phyloP scores from a whole-genome alignment of 2,329 filamentous ascomycete species.

The Neoarthrinium moseri region DNA sequence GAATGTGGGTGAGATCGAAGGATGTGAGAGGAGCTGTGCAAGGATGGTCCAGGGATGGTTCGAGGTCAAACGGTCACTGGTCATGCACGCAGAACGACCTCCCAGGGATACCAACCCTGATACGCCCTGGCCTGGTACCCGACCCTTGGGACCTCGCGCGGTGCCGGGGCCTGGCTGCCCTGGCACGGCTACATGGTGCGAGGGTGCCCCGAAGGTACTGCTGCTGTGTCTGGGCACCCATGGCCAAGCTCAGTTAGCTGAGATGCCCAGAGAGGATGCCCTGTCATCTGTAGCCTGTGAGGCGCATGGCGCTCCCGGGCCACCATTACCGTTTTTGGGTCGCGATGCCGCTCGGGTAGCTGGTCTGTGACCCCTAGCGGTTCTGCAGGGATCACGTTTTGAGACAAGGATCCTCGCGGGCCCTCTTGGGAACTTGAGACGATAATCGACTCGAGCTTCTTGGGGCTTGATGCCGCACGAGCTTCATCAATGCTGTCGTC shows the following conservation, averaged over 20 bases:
- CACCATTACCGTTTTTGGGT: conserved; percentile 29
- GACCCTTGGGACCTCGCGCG: too few relatives aligned
- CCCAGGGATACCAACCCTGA: too few relatives aligned
- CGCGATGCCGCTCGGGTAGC: conserved; percentile 28
- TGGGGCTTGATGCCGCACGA: conserved; percentile 32
- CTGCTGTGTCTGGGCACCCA: background rate
- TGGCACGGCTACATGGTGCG: too few relatives aligned
- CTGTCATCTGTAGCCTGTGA: conserved; percentile 8
- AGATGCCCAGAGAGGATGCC: background rate
- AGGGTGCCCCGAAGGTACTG: background rate
- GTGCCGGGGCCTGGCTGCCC: too few relatives aligned
- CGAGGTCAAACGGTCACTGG: conserved; percentile 35
- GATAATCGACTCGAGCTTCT: conserved; percentile 35
- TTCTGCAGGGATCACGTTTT: conserved; percentile 25
- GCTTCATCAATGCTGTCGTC: conserved; percentile 30
- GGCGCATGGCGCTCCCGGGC: conserved; percentile 26
- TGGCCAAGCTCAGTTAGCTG: background rate
- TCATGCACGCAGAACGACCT: conserved; percentile 22
- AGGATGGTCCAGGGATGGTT: conserved; percentile 30
- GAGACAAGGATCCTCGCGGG: conserved; percentile 28
- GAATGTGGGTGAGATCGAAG: conserved; percentile 31
- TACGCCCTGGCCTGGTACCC: too few relatives aligned
- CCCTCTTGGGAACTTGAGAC: conserved; percentile 42
- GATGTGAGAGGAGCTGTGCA: conserved; percentile 29
- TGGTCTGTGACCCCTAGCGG: conserved; percentile 26